Conservation (phyloP, 129 eudicot species). For the Chrysanthemum lavandulifolium region DNA sequence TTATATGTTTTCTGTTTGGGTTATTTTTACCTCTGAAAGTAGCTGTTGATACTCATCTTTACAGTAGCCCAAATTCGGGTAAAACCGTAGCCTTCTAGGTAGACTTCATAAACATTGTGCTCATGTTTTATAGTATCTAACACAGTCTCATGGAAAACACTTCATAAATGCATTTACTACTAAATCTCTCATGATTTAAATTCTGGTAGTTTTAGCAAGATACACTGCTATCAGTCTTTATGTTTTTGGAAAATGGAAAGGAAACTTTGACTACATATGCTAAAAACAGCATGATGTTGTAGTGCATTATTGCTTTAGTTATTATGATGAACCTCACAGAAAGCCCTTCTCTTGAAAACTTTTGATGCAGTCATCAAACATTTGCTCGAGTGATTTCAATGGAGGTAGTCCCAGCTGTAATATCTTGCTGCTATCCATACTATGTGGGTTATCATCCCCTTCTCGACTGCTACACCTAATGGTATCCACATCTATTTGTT, state of each 20-base stretch:
- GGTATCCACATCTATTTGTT: constrained; percentile 13
- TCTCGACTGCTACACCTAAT: constrained; percentile 56
- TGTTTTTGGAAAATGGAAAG: background rate
- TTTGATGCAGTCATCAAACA: constrained; percentile 87
- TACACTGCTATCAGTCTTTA: background rate
- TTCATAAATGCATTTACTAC: background rate
- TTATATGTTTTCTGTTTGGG: too few relatives aligned
- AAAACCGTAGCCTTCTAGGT: too few relatives aligned
- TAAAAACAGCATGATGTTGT: background rate
- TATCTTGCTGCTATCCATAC: constrained; percentile 80
- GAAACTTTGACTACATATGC: constrained; percentile 12
- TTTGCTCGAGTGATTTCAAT: constrained; percentile 59
- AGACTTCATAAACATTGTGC: too few relatives aligned
- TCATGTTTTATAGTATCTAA: too few relatives aligned
- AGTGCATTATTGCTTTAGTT: background rate
- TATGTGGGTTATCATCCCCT: constrained; percentile 66
- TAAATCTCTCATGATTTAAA: too few relatives aligned
- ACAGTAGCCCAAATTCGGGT: too few relatives aligned
- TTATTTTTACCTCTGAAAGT: too few relatives aligned
- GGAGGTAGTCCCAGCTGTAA: constrained; percentile 75
- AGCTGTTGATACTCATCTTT: too few relatives aligned
- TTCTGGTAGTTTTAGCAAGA: constrained; percentile 1
- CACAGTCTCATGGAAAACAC: too few relatives aligned
- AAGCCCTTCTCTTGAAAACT: constrained; percentile 79
- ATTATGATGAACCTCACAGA: constrained; percentile 35